These are phyloP conservation scores for Solanum hybrid DNA, from an alignment of 305 asterid species.

Conservation along the genomic window DNA sequence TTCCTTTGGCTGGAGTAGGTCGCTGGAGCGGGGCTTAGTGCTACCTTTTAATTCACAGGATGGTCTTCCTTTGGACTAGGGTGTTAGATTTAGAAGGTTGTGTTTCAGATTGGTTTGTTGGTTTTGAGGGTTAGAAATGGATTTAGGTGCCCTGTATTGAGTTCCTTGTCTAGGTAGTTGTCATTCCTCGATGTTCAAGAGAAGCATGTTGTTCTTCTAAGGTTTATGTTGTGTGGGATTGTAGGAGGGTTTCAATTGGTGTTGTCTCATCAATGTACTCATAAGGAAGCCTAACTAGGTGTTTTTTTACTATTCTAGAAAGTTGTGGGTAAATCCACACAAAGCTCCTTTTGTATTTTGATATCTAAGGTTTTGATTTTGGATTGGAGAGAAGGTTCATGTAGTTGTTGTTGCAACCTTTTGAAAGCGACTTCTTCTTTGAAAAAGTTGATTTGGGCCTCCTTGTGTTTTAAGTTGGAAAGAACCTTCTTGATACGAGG, in stretches of 20 bases:
- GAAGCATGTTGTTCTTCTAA: not conserved
- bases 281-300: not conserved
- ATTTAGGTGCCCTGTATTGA: not conserved
- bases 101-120: not conserved
- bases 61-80: not conserved
- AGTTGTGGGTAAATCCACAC: not conserved
- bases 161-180: not conserved
- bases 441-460: not conserved
- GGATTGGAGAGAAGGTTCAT: not conserved
- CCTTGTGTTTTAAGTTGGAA: not conserved
- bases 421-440: not conserved
- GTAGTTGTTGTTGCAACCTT: not conserved
- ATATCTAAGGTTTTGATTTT: too few relatives aligned
- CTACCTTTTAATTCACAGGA: not conserved
- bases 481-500: not conserved
- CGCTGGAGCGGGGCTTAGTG: not conserved
- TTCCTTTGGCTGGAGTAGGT: not conserved
- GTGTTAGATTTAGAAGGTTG: not conserved
- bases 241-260: not conserved
- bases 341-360: not conserved
- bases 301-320: not conserved
- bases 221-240: not conserved
- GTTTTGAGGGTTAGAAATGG: not conserved
- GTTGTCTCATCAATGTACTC: not conserved
- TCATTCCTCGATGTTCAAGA: not conserved